These are phyloP conservation scores for Nemania sp. DNA, from an alignment of 2,329 filamentous ascomycete species.

Conservation along the genomic window DNA sequence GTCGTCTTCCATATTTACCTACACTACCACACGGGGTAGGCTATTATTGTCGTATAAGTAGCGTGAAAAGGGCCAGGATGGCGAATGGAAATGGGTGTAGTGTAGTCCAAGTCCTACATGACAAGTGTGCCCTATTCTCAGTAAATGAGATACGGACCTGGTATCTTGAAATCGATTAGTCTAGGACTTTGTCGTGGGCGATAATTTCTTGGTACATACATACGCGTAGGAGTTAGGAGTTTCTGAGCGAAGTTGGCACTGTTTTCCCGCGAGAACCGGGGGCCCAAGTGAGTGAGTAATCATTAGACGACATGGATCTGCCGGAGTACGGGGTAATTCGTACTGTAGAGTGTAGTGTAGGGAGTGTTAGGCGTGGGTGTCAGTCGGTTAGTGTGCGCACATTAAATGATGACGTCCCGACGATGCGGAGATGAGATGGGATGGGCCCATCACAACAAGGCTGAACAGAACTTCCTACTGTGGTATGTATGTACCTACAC, in stretches of 20 bases:
- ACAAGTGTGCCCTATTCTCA: not conserved
- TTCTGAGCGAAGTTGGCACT: too few species aligned
- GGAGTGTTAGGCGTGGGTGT: not conserved
- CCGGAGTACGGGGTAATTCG: conserved; percentile 9
- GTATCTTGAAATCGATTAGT: conserved; percentile 16
- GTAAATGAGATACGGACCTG: not conserved
- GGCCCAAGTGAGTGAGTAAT: not conserved
- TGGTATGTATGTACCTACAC: not conserved
- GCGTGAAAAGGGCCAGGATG: too few species aligned
- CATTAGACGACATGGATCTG: not conserved
- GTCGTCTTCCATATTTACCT: too few species aligned
- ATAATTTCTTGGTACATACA: not conserved
- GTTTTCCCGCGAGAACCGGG: not conserved
- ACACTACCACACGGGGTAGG: too few species aligned
- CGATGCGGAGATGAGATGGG: conserved; percentile 21
- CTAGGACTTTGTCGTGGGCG: conserved; percentile 14
- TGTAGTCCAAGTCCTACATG: conserved; percentile 10
- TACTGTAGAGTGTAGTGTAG: not conserved
- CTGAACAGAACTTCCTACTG: not conserved
- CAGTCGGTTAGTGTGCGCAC: too few species aligned
- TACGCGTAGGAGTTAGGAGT: too few species aligned
- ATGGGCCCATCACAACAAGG: conserved; percentile 17
- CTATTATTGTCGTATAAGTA: too few species aligned
- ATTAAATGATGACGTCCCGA: conserved; percentile 1
- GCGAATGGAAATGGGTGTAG: too few species aligned